Percentiles rank a stretch among this genome's conserved stretches.
Conservation (phyloP, 2,329 filamentous ascomycete genomes). For the Coniochaeta ligniaria region DNA sequence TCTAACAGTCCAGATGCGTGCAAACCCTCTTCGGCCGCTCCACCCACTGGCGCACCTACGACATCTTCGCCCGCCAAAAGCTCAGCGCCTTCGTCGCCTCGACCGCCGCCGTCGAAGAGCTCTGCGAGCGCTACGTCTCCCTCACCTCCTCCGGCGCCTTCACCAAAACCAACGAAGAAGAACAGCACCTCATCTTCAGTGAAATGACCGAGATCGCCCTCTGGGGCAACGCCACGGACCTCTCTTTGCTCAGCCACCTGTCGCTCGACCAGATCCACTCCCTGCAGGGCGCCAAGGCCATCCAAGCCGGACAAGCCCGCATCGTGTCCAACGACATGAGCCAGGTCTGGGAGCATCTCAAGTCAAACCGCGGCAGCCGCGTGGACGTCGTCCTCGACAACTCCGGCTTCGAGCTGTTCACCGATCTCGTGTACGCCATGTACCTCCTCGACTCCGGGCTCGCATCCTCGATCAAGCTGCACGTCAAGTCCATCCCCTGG, state of each 20-base stretch:
- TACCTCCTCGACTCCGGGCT: neutral
- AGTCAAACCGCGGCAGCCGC: neutral
- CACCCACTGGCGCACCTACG: neutral
- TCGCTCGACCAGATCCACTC: neutral
- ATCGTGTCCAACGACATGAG: neutral
- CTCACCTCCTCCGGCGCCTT: neutral
- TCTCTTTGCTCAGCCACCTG: neutral
- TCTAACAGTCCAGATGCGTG: neutral
- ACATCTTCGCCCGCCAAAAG: conserved; percentile 1
- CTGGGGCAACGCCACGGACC: neutral
- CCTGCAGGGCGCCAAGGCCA: neutral
- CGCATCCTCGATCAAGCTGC: neutral
- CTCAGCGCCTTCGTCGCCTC: neutral
- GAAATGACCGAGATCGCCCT: neutral
- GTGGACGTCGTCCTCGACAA: neutral
- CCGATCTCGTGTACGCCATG: neutral
- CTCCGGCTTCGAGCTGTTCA: neutral
- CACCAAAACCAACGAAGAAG: neutral
- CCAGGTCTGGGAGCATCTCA: neutral
- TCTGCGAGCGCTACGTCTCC: neutral
- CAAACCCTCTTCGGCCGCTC: neutral
- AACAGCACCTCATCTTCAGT: neutral
- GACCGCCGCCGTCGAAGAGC: neutral
- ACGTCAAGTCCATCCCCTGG: neutral
- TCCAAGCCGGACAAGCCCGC: neutral